Percentiles rank a stretch among this genome's conserved stretches.
These are phyloP conservation scores for Curvularia sp. DNA, from an alignment of 2,329 filamentous ascomycete species.

Conservation along the genomic window DNA sequence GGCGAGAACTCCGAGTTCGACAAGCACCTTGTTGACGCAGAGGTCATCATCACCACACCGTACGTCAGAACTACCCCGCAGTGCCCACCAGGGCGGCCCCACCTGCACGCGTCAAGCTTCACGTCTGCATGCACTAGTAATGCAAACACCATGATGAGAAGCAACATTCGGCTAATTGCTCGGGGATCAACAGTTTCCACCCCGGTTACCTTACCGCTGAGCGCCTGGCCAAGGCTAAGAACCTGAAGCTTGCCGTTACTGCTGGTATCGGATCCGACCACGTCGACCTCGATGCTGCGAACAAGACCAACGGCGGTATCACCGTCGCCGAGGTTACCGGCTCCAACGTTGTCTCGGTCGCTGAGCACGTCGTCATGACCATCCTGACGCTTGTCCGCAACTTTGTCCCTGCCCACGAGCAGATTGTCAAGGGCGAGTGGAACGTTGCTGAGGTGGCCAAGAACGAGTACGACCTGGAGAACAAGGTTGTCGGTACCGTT, in stretches of 20 bases:
- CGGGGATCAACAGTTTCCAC: conserved; percentile 74
- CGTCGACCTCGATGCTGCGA: conserved; percentile 94
- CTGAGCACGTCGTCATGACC: conserved; percentile 99
- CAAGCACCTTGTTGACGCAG: conserved; percentile 92
- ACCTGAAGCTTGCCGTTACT: conserved; percentile 95
- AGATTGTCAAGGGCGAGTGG: conserved; percentile 89
- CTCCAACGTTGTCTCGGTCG: conserved; percentile 97
- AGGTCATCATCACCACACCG: conserved; percentile 99
- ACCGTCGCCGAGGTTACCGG: conserved; percentile 98
- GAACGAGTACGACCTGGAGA: conserved; percentile 97
- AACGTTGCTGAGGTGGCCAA: conserved; percentile 95
- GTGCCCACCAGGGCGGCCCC: conserved; percentile 35
- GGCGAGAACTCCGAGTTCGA: conserved; percentile 92
- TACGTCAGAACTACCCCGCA: conserved; percentile 56
- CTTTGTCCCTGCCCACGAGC: conserved; percentile 97
- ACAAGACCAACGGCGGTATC: conserved; percentile 97
- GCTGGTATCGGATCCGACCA: conserved; percentile 99
- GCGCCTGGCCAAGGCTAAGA: conserved; percentile 97
- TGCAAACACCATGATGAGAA: conserved; percentile 19
- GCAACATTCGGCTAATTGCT: conserved; percentile 22
- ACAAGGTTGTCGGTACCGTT: conserved; percentile 97
- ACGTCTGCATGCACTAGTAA: conserved; percentile 20
- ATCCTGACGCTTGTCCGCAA: conserved; percentile 96
- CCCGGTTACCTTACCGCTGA: conserved; percentile 96
- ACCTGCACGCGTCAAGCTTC: conserved; percentile 29